A percentile compares a stretch with the other conserved stretches of the same genome.
Conservation (phyloP, 2,329 filamentous ascomycete species). For the Orbilia oligospora region DNA sequence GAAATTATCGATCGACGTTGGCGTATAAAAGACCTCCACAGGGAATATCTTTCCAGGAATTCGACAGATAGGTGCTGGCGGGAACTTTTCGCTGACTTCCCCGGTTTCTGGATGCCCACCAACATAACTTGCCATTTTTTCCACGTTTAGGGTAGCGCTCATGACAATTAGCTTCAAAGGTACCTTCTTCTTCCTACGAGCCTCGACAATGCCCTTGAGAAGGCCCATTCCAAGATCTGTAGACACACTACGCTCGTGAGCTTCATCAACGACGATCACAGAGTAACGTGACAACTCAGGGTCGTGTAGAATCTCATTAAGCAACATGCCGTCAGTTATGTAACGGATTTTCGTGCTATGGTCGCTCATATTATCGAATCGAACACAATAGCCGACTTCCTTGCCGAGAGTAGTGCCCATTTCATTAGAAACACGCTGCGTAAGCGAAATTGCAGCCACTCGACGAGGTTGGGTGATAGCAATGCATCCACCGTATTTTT, state of each 20-base stretch:
- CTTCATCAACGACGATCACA: conserved; percentile 92
- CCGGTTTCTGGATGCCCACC: conserved; percentile 62
- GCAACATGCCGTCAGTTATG: conserved; percentile 93
- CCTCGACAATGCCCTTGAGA: conserved; percentile 79
- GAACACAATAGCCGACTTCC: conserved; percentile 86
- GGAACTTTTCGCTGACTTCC: conserved; percentile 26
- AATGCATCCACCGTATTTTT: conserved; percentile 80
- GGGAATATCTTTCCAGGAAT: conserved; percentile 91
- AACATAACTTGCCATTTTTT: conserved; percentile 83
- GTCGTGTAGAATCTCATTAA: conserved; percentile 92
- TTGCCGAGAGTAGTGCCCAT: conserved; percentile 75
- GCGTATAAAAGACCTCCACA: conserved; percentile 82
- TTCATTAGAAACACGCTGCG: conserved; percentile 87
- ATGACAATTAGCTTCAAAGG: conserved; percentile 92
- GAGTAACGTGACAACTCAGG: conserved; percentile 87
- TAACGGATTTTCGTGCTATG: conserved; percentile 90
- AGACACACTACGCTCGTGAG: conserved; percentile 95
- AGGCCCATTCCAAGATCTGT: conserved; percentile 93
- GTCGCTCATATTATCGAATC: conserved; percentile 85
- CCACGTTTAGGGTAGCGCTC: conserved; percentile 95
- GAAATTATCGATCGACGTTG: conserved; percentile 82
- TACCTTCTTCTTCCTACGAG: conserved; percentile 65
- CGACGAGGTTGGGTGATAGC: conserved; percentile 94
- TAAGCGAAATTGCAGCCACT: conserved; percentile 92
- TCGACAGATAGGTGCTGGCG: conserved; percentile 70